A percentile compares a stretch with the other conserved stretches of the same genome.
Conservation (phyloP, 2,329 filamentous ascomycete genomes). For the Capronia coronata region DNA sequence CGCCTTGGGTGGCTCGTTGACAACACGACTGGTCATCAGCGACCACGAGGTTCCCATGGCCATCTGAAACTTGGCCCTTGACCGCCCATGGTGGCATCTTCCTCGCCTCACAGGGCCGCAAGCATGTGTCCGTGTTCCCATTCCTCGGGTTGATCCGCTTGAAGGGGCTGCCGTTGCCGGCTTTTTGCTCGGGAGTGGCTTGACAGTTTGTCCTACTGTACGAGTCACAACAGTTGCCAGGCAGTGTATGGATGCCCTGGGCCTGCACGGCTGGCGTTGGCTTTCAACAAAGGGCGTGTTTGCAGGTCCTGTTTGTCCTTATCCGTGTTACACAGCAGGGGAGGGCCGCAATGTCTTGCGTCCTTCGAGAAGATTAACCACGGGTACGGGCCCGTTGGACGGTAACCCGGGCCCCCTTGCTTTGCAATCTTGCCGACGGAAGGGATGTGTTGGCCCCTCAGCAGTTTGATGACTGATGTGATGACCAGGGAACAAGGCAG, state of each 20-base stretch:
- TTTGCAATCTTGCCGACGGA: not conserved
- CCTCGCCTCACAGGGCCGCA: not conserved
- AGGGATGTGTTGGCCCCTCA: not conserved
- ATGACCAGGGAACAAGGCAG: not conserved
- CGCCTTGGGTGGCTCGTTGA: not conserved
- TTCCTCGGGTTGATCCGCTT: slow-evolving; percentile 17
- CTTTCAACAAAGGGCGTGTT: not conserved
- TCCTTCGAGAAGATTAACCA: slow-evolving; percentile 5
- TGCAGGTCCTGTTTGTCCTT: not conserved
- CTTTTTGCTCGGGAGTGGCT: not conserved
- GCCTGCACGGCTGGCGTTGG: not conserved
- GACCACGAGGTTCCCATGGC: not conserved
- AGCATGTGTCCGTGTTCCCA: slow-evolving; percentile 11
- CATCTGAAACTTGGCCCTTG: slow-evolving; percentile 6
- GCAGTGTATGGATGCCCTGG: too few relatives aligned
- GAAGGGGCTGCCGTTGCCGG: not conserved
- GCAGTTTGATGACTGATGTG: not conserved
- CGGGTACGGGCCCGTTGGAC: not conserved
- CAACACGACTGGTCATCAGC: not conserved
- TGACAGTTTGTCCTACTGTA: slow-evolving; percentile 1
- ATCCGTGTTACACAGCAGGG: slow-evolving; percentile 1
- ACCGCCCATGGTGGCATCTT: not conserved
- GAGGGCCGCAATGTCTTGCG: not conserved
- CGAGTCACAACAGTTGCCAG: not conserved
- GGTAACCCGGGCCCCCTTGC: slow-evolving; percentile 1